Conservation (phyloP, 2,329 filamentous ascomycete species). For the Aureobasidium zeae region DNA sequence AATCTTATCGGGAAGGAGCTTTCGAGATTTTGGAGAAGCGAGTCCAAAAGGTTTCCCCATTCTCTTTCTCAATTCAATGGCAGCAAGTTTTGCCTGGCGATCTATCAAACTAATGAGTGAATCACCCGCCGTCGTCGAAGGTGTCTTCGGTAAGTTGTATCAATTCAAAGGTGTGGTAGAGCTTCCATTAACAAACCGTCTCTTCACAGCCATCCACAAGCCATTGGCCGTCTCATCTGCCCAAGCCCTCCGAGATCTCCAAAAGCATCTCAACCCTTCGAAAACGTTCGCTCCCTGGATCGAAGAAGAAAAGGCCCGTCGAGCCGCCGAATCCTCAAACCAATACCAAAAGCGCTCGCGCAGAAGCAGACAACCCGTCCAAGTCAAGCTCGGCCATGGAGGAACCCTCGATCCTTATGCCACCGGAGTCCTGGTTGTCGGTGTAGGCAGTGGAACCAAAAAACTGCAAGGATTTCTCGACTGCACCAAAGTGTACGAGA, state of each 20-base stretch:
- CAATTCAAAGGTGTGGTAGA: not conserved
- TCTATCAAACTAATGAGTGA: conserved; percentile 18
- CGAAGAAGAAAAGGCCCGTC: conserved; percentile 49
- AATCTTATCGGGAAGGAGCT: not conserved
- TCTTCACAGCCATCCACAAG: conserved; percentile 78
- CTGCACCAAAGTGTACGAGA: conserved; percentile 91
- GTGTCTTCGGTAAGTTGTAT: conserved; percentile 47
- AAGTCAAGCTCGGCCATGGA: conserved; percentile 92
- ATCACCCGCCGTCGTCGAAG: conserved; percentile 39
- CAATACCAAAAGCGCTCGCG: conserved; percentile 51
- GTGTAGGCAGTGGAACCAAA: conserved; percentile 83
- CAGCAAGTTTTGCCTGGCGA: conserved; percentile 20
- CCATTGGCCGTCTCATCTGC: conserved; percentile 79
- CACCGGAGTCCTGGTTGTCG: conserved; percentile 83
- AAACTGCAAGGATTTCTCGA: conserved; percentile 65
- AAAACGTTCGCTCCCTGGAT: conserved; percentile 70
- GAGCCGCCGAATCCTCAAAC: conserved; percentile 47
- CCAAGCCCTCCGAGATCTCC: conserved; percentile 80
- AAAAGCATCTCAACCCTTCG: conserved; percentile 75
- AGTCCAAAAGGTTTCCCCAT: too few species aligned
- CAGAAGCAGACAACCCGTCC: conserved; percentile 48
- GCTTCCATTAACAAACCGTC: conserved; percentile 5
- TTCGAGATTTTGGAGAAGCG: not conserved
- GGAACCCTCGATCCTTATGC: conserved; percentile 92
- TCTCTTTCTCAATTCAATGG: too few species aligned